phyloP scores from a whole-genome alignment of 2,329 filamentous ascomycete species.

The Neobulgaria alba region DNA sequence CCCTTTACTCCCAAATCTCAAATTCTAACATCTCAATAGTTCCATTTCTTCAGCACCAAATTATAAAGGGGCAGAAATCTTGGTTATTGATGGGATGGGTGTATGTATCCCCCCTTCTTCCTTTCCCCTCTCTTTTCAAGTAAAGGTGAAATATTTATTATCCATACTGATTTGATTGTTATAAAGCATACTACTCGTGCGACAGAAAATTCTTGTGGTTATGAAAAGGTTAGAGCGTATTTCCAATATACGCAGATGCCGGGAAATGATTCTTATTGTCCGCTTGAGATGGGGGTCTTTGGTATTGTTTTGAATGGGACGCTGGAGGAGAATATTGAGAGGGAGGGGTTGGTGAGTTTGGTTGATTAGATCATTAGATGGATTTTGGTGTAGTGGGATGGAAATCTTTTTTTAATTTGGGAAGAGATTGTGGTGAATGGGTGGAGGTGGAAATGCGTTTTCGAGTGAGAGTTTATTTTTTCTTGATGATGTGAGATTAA shows the following conservation, averaged over 20 bases:
- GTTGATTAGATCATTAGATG: neutral
- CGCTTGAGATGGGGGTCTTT: constrained; percentile 11
- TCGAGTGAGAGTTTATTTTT: too few species aligned
- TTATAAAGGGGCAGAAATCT: constrained; percentile 37
- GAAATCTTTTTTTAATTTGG: neutral
- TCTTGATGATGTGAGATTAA: too few species aligned
- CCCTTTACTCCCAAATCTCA: neutral
- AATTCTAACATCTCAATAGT: too few species aligned
- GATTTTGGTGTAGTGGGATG: neutral
- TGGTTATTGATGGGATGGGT: constrained; percentile 41
- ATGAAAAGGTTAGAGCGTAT: constrained; percentile 13
- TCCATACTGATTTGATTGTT: neutral
- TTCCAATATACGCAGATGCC: constrained; percentile 11
- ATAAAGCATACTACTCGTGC: constrained; percentile 8
- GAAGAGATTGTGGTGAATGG: too few species aligned
- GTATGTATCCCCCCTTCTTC: constrained; percentile 31
- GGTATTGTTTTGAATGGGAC: neutral
- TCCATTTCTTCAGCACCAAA: constrained; percentile 6
- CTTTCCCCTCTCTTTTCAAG: too few species aligned
- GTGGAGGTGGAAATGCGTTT: too few species aligned
- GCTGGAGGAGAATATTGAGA: neutral
- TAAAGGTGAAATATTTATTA: neutral
- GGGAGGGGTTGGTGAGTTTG: neutral
- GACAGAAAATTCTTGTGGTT: constrained; percentile 27
- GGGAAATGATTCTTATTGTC: constrained; percentile 5